Evolutionary conservation across 345 rosid genomes (phyloP), one percentile per base, ranked within the genome.

Genomic region (Camelina hispida): DNA sequence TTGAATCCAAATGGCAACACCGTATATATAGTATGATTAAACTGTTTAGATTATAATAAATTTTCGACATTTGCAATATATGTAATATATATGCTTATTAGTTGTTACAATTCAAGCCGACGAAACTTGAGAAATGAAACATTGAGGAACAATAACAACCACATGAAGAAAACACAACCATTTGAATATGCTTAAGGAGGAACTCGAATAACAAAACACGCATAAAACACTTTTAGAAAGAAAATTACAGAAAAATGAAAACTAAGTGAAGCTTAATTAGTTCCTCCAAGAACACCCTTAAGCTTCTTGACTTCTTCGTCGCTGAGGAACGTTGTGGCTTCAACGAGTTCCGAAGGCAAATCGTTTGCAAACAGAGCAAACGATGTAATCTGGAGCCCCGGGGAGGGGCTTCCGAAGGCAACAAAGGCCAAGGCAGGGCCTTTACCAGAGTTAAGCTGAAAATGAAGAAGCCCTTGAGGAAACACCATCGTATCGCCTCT

Each of bases 271-370:
- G 37, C 71, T 83, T 79, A 93, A 50, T 81, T 78, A 20, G 85
- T 90, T 71, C 98, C 98, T 28, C 98, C 98, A 75, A 93, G 95
- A 54, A 93, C 86, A 43, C 81, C 85, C 82, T 93, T 93, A 42
- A 93, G 93, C 85, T 88, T 93, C 91, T 89, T 91, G 50, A 93
- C 83, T 74, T 79, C 83, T 10, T 78, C 95, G 61, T 55, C 85
- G 10, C 87, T 90, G 1, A 93, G 88, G 84, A 93, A 93, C 17
- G 96, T 90, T 1, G 81, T 74, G 30, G 56, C 59, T 62, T 76
- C 85, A 3, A 93, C 64, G 10, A 88, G 57, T 11, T 84, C 94
- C 2, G 94, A 75, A 12, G 92, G 92, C 82, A 92, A 74, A 58
- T 82, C 73, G 44, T 84, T 90, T 5, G 43, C 91, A 42, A 91